Evolutionary conservation across 352 stramenopile genomes (phyloP), one percentile per base, ranked within the genome.

Genomic region (Phytophthora vignae): DNA sequence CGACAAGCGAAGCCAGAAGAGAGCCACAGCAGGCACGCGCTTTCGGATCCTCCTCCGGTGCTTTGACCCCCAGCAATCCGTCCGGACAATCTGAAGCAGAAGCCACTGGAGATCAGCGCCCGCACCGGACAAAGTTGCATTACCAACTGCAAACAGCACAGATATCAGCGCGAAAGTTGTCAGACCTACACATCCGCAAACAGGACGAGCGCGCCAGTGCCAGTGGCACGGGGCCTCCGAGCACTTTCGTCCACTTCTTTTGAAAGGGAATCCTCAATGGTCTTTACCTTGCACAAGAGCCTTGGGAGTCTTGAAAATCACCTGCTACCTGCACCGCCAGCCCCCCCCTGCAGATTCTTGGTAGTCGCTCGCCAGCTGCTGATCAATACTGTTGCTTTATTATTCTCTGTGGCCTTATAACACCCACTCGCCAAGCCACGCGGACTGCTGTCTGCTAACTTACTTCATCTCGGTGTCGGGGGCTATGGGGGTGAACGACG

Each of bases 381-480:
- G 48, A 55, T 66, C 55, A 69, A 72, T 76, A 70, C 29, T 70
- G 49, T 67, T 60, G 63, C 48, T 76, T 73, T 73, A 76, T 76
- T 76, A 69, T 66, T 72, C 31, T 56, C 31, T 56, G 54, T 71
- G 52, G 46, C 40, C 17, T 62, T 63, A 58, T 69, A 74, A 57
- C 58, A 70, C 14, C 46, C 40, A 46, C 27, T 31, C 33, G 42
- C 38, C 11, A 55, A 40, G 52, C 44, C 57, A 69, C 44, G 50
- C 49, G 22, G n/a, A 57, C 46, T 66, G 25, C 44, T 42, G 59
- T 29, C 52, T 15, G 33, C 53, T 73, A 66, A 76, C 58, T 77
- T 74, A 79, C 59, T 74, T 74, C 60, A 79, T 74, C 42, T 78
- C 62, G 1, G 62, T 70, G 52, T 78, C 67, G 53, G 74, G 67